These are phyloP conservation scores for Secale cereale DNA, from an alignment of 176 grass and related monocot genomes.

Conservation along the genomic window DNA sequence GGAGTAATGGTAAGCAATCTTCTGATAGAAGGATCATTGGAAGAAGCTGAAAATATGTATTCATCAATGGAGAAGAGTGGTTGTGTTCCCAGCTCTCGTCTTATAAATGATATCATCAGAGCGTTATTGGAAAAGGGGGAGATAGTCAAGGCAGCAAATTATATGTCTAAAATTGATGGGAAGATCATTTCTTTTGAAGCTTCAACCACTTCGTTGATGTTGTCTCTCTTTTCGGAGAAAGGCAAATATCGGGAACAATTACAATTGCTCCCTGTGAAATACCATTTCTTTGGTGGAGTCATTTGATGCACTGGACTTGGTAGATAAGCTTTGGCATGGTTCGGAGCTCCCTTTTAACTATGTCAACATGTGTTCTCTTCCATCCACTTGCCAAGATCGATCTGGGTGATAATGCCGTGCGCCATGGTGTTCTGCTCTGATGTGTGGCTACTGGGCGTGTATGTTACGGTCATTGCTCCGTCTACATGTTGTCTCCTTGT, in stretches of 20 bases:
- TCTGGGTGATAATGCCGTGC: background rate
- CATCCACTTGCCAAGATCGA: background rate
- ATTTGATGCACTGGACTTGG: background rate
- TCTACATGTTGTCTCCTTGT: background rate
- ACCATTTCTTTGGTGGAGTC: background rate
- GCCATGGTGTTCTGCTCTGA: background rate
- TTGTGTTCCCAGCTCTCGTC: no score
- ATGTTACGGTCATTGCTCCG: background rate
- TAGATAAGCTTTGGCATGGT: background rate
- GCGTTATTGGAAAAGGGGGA: no score
- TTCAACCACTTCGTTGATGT: no score
- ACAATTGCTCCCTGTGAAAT: background rate
- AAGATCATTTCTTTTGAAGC: no score
- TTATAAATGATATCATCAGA: no score
- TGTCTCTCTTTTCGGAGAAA: background rate
- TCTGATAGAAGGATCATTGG: no score
- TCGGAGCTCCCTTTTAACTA: background rate
- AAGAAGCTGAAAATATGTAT: no score
- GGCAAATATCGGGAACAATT: background rate
- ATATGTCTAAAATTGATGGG: no score
- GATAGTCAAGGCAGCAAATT: no score
- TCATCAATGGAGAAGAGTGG: no score
- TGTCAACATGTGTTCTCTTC: background rate
- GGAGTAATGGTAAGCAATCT: no score
- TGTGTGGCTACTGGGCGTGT: background rate